Conservation (phyloP, 2,329 filamentous ascomycete genomes). For the Claviceps paspali region DNA sequence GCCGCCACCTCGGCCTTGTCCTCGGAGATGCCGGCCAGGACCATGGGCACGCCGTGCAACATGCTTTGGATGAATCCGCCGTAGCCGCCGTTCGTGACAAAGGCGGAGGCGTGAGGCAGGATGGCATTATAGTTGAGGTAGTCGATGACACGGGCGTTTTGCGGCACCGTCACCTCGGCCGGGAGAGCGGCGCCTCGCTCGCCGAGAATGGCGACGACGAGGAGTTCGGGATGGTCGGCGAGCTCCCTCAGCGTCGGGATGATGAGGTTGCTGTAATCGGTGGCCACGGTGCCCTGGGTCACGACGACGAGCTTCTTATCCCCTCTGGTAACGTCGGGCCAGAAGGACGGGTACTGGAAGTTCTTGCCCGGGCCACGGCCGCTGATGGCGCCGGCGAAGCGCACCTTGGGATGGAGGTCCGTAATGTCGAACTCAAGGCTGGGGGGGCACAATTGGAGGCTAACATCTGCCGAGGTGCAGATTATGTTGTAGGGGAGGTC, state of each 20-base stretch:
- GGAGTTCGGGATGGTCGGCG: conserved; percentile 21
- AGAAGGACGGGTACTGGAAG: neutral
- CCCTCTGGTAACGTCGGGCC: conserved; percentile 3
- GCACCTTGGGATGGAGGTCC: conserved; percentile 22
- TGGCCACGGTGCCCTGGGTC: conserved; percentile 30
- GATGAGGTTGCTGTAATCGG: conserved; percentile 25
- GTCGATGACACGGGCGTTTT: conserved; percentile 28
- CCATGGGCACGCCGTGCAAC: conserved; percentile 29
- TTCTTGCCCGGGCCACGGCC: neutral
- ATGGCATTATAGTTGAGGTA: conserved; percentile 33
- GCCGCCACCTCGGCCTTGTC: conserved; percentile 27
- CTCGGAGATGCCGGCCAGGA: conserved; percentile 26
- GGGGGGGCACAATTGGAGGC: conserved; percentile 22
- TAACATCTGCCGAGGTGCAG: conserved; percentile 21
- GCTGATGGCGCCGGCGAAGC: conserved; percentile 26
- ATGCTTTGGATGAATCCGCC: conserved; percentile 30
- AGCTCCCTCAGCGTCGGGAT: conserved; percentile 29
- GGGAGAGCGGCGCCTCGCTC: conserved; percentile 11
- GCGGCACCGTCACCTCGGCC: conserved; percentile 16
- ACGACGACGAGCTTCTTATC: conserved; percentile 28
- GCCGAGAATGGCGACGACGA: conserved; percentile 19
- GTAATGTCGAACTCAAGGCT: conserved; percentile 24
- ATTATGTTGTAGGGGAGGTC: conserved; percentile 19
- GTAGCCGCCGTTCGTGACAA: conserved; percentile 34
- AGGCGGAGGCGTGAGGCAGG: conserved; percentile 27